Evolutionary conservation across 2,329 filamentous ascomycete species (phyloP).

Genomic region (Trichoderma sp.): DNA sequence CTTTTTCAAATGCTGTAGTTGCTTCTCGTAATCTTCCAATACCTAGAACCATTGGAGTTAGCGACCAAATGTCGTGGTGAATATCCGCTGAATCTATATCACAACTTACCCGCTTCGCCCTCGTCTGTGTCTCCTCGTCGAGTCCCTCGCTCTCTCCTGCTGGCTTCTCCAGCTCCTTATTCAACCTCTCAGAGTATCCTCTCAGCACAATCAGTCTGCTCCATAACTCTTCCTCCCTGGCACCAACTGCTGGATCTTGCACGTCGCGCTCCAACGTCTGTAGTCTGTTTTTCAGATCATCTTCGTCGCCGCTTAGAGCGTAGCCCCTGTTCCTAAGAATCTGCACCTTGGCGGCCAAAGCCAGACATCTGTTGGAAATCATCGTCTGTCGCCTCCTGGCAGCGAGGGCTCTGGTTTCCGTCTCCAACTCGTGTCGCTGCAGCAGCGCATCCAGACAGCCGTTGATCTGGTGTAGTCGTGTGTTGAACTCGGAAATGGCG

Average conservation of each 20-base stretch:
- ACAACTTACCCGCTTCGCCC: conserved; percentile 67
- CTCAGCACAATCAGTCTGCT: conserved; percentile 73
- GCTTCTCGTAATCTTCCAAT: conserved; percentile 76
- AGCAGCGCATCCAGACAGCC: conserved; percentile 68
- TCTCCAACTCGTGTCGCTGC: conserved; percentile 72
- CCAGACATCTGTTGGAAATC: conserved; percentile 69
- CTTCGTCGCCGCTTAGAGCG: conserved; percentile 74
- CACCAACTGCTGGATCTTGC: conserved; percentile 70
- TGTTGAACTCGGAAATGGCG: conserved; percentile 67
- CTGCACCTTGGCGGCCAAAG: conserved; percentile 75
- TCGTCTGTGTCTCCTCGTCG: conserved; percentile 66
- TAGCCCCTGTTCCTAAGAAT: conserved; percentile 79
- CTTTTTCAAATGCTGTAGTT: conserved; percentile 72
- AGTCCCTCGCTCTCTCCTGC: conserved; percentile 56
- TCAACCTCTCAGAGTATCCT: conserved; percentile 68
- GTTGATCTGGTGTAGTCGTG: conserved; percentile 76
- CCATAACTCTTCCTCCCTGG: conserved; percentile 81
- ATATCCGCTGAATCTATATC: not conserved
- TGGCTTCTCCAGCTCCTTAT: conserved; percentile 69
- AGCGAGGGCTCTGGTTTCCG: conserved; percentile 69
- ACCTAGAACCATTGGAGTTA: conserved; percentile 50
- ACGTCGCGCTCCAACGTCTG: conserved; percentile 65
- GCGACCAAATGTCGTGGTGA: not conserved
- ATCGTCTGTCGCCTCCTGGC: conserved; percentile 70
- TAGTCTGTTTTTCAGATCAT: conserved; percentile 71